Evolutionary conservation across 2,329 filamentous ascomycete genomes (phyloP).

Genomic region (Pleomassaria siparia): DNA sequence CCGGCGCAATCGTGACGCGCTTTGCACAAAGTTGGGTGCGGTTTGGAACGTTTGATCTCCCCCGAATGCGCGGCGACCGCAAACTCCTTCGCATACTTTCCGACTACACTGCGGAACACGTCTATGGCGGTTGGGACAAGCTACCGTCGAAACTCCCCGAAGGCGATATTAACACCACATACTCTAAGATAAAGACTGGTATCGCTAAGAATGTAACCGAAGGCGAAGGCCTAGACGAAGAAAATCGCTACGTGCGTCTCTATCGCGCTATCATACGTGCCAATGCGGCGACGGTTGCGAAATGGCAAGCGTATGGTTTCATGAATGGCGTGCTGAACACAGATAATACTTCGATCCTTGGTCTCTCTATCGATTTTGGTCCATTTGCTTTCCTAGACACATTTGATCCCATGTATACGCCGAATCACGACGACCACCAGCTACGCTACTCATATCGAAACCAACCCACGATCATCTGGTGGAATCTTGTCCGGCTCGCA

Average conservation of each 20-base stretch:
- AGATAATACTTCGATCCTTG: slow-evolving; percentile 91
- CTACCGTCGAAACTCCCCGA: slow-evolving; percentile 62
- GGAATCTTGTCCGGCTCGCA: slow-evolving; percentile 91
- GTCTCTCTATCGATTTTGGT: slow-evolving; percentile 89
- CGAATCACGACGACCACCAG: slow-evolving; percentile 91
- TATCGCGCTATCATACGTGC: slow-evolving; percentile 85
- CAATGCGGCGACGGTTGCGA: slow-evolving; percentile 84
- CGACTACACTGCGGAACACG: slow-evolving; percentile 83
- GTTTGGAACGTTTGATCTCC: slow-evolving; percentile 94
- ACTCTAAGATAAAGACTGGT: slow-evolving; percentile 47
- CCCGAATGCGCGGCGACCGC: slow-evolving; percentile 78
- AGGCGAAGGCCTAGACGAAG: slow-evolving; percentile 66
- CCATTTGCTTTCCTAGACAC: slow-evolving; percentile 98
- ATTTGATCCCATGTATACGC: slow-evolving; percentile 92
- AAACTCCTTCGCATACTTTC: slow-evolving; percentile 71
- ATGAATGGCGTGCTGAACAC: slow-evolving; percentile 98
- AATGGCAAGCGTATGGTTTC: slow-evolving; percentile 98
- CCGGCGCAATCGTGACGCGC: slow-evolving; percentile 86
- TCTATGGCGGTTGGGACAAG: slow-evolving; percentile 85
- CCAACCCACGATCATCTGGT: slow-evolving; percentile 96
- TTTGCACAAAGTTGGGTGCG: slow-evolving; percentile 92
- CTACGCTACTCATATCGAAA: slow-evolving; percentile 90
- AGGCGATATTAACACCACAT: slow-evolving; percentile 52
- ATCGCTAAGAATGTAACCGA: slow-evolving; percentile 63
- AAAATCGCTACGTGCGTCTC: slow-evolving; percentile 84